phyloP scores from a whole-genome alignment of 306 rosid species.

The Inga laurina region DNA sequence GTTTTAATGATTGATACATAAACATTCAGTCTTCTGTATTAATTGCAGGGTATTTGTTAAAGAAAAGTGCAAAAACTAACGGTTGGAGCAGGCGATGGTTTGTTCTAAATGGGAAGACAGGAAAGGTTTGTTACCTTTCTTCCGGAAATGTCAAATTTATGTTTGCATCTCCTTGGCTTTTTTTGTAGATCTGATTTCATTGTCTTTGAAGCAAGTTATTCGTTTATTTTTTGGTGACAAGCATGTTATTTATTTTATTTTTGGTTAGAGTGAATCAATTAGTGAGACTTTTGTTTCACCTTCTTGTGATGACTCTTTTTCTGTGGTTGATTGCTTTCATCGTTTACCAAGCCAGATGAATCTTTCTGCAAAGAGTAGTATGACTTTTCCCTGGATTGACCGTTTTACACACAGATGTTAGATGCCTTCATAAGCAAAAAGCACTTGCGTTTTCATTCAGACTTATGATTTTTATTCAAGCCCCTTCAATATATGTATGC shows the following conservation, averaged over 20 bases:
- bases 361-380: not conserved
- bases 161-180: not conserved
- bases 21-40: conserved; percentile 8
- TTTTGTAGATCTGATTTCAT: not conserved
- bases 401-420: not conserved
- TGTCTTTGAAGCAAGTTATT: not conserved
- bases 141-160: not conserved
- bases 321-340: not conserved
- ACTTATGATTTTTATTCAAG: not conserved
- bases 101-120: conserved; percentile 93
- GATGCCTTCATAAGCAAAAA: not conserved
- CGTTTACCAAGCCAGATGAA: not conserved
- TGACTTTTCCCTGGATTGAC: not conserved
- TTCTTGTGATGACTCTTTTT: not conserved
- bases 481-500: not conserved
- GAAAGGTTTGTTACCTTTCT: conserved; percentile 67
- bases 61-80: conserved; percentile 87
- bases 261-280: not conserved
- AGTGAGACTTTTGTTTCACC: not conserved
- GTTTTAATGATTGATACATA: not conserved
- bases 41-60: conserved; percentile 70
- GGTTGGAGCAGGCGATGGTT: conserved; percentile 98
- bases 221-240: not conserved
- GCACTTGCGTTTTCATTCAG: not conserved
- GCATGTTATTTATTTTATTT: not conserved